phyloP scores from a whole-genome alignment of 176 grass and related monocot genomes.

The Carex myosuroides region DNA sequence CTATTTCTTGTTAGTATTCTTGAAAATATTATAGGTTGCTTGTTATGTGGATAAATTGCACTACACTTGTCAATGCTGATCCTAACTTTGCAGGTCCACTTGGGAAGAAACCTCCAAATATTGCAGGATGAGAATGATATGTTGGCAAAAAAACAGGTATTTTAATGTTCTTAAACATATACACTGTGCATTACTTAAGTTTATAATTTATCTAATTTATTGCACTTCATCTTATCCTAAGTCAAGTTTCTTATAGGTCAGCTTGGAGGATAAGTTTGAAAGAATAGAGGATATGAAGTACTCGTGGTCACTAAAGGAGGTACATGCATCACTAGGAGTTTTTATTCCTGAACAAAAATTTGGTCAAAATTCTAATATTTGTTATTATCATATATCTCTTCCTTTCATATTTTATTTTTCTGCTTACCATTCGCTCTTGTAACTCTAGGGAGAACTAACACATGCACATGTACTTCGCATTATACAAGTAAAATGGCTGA shows the following conservation, averaged over 20 bases:
- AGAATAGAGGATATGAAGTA: conserved; percentile 43
- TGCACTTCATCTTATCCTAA: conserved; percentile 1
- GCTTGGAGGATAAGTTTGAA: conserved; percentile 50
- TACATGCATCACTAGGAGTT: conserved; percentile 24
- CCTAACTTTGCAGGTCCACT: conserved; percentile 34
- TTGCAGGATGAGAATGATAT: conserved; percentile 51
- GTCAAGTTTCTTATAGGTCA: conserved; percentile 38
- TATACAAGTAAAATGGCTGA: conserved; percentile 10
- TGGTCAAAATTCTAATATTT: conserved; percentile 5
- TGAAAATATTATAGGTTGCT: neutral
- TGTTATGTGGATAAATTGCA: neutral
- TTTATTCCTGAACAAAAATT: conserved; percentile 10
- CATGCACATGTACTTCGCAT: neutral
- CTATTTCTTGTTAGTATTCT: neutral
- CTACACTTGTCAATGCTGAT: neutral
- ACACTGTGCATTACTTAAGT: neutral
- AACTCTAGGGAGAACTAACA: neutral
- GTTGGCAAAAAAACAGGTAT: conserved; percentile 67
- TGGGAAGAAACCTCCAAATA: conserved; percentile 53
- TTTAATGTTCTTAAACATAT: conserved; percentile 12
- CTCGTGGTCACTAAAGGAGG: conserved; percentile 45
- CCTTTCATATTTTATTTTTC: conserved; percentile 1
- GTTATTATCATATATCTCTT: neutral
- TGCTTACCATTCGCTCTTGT: neutral
- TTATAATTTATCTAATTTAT: conserved; percentile 9